Base-by-base conservation (phyloP, 345 rosid genomes). In the Euphorbia peplus region DNA sequence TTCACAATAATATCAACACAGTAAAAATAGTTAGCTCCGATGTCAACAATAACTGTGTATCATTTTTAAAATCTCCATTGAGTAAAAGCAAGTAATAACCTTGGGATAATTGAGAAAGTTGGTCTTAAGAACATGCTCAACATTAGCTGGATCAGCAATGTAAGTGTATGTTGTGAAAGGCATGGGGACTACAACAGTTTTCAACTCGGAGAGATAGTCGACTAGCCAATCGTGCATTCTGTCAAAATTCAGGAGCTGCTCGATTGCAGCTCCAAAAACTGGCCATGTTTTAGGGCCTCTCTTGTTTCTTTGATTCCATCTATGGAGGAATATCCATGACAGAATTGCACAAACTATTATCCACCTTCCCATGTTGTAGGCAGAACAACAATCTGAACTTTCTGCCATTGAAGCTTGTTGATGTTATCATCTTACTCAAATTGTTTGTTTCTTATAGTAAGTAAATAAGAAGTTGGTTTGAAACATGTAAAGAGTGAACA, bases 201-300 rank as follows among this genome's bases (percentile, higher is more conserved):
- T 91, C 30, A 73, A 76, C 63, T 83, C 72, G 0, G 89, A 84
- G 13, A 93, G 69, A 73, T 89, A 91, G 18, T 78, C 77, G 46
- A 89, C 91, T 30, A 93, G 83, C 98, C 98, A 93, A 37, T 93
- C 97, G 6, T 93, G 98, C 98, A 93, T 93, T 54, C 86, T 67
- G 52, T 89, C 91, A 65, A 81, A 91, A 72, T 91, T 93, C 63
- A 84, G 19, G 0, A 93, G 75, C 71, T 93, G 97, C 61, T 93
- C 97, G 25, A 93, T 71, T 2, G 92, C 95, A 50, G 97, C 97
- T 66, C 98, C 98, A 2, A 93, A 79, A 62, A 89, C 65, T 39
- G 98, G 97, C 98, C 98, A 91, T n/a, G 97, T 87, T 75, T 83
- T 93, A 0, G 98, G 96, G 25, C 95, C 98, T 60, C 71, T 83